Conservation (phyloP, 352 stramenopile genomes). For the Globisporangium lucens region DNA sequence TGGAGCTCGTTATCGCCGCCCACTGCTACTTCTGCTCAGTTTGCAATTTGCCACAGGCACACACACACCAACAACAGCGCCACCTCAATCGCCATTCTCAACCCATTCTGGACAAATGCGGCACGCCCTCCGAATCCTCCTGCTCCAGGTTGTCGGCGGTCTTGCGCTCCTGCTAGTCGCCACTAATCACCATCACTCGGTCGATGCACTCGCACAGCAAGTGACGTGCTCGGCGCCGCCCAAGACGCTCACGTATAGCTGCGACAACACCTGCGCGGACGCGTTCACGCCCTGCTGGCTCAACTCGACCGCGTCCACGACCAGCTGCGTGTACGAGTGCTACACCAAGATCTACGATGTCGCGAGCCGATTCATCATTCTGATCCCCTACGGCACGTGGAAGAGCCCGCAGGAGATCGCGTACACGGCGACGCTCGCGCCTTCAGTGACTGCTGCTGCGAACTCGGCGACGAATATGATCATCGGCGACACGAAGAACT, state of each 20-base stretch:
- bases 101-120: not conserved
- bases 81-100: not conserved
- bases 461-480: not conserved
- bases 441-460: not conserved
- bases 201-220: not conserved
- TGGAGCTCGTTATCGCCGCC: not conserved
- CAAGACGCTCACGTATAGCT: slow-evolving; percentile 7
- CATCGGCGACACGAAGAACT: not conserved
- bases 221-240: not conserved
- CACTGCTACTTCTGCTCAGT: not conserved
- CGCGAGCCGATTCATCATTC: not conserved
- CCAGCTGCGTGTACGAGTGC: not conserved
- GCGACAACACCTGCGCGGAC: not conserved
- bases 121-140: not conserved
- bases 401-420: not conserved
- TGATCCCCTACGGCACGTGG: not conserved
- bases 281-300: slow-evolving; percentile 1
- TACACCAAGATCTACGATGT: not conserved
- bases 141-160: not conserved
- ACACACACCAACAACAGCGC: not conserved
- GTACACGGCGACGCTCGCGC: not conserved
- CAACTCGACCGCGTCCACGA: not conserved
- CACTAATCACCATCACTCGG: not conserved
- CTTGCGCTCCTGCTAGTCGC: not conserved
- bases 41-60: not conserved